Evolutionary conservation across 2,329 filamentous ascomycete genomes (phyloP), one percentile per base, ranked within the genome.

Genomic region (Monosporascus sp.): DNA sequence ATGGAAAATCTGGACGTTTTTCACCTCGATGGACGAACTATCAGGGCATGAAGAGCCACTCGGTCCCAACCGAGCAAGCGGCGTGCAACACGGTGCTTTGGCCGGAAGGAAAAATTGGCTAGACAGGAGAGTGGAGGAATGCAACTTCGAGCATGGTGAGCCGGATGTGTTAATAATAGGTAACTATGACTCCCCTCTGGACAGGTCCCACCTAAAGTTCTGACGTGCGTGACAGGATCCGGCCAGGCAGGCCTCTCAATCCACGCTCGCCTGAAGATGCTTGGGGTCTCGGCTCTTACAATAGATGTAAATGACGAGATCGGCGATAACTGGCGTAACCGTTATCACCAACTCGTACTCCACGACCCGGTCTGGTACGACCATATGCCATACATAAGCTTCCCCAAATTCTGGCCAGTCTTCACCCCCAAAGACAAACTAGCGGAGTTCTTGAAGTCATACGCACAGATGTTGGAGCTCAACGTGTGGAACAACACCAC

Each of bases 361-460:
- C 84, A 88, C 61, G 84, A 87, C 58, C 83, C 84, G 0, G 78
- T 86, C 17, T 83, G 75, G 72, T 77, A 72, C 55, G 76, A 79
- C 48, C 75, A 81, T 61, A 69, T 85, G 67, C 81, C 84, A 0
- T 88, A 85, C 63, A 61, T 87, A 3, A 71, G 73, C 0, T 87
- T 86, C 58, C 84, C 84, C 0, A 64, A 76, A 0, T 76, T 73
- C 55, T 87, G 83, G 83, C 84, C 84, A 0, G 67, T 85, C 18
- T 88, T 85, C 66, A 87, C 83, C 0, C 84, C 84, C 5, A 86
- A 86, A 58, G 83, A 87, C 64, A 88, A 87, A 60, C 71, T 87
- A 0, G 84, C 75, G 2, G 80, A 84, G 50, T 88, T 81, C 69
- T 80, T 88, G 57, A 81, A 85, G 58, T 70, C 75, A 2, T 88